These are phyloP conservation scores for Ilyonectria mors-panacis DNA, from an alignment of 2,329 filamentous ascomycete species.

Conservation along the genomic window DNA sequence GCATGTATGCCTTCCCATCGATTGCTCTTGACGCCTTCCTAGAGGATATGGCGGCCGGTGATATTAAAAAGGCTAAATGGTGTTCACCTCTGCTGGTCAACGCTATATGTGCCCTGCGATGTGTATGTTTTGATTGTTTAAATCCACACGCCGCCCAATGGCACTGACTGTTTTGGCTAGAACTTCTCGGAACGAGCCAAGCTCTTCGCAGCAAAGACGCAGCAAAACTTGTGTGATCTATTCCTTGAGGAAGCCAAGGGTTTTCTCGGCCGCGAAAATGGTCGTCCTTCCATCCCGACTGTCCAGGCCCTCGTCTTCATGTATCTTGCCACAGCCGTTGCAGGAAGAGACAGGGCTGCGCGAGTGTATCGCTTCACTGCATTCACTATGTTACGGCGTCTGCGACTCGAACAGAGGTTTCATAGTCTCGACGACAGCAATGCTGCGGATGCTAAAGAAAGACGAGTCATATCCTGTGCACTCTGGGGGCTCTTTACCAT, in stretches of 20 bases:
- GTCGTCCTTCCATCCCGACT: conserved; percentile 3
- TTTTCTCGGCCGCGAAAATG: not conserved
- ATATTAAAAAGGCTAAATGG: not conserved
- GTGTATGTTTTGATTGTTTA: not conserved
- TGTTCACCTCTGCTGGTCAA: conserved; percentile 9
- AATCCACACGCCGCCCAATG: not conserved
- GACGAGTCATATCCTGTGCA: not conserved
- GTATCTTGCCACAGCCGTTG: conserved; percentile 5
- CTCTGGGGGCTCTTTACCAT: conserved; percentile 3
- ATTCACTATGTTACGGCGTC: not conserved
- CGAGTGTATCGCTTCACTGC: conserved; percentile 16
- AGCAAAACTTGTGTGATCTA: not conserved
- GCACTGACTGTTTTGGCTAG: not conserved
- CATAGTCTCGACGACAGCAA: not conserved
- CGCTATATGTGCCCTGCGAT: conserved; percentile 4
- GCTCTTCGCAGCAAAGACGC: not conserved
- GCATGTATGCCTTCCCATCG: not conserved
- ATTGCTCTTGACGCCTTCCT: not conserved
- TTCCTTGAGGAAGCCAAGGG: conserved; percentile 6
- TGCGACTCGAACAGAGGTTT: conserved; percentile 2
- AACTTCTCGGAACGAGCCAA: not conserved
- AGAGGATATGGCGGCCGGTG: not conserved
- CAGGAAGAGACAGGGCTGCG: not conserved
- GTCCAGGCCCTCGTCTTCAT: conserved; percentile 7
- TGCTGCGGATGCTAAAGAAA: not conserved